Conservation (phyloP, 805 yeast species). For the Naumovozyma castellii region DNA sequence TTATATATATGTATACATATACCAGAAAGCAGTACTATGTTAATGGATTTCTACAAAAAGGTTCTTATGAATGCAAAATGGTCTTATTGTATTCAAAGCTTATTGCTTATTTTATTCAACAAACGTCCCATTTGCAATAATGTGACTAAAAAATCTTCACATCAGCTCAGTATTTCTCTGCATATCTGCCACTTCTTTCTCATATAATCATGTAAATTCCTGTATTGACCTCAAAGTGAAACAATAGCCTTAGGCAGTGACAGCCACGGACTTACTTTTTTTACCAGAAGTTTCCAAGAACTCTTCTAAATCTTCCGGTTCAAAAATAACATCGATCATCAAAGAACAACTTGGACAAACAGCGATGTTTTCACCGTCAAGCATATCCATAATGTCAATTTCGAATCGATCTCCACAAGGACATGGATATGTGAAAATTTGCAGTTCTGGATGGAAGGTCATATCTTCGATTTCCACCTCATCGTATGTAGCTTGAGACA, state of each 20-base stretch:
- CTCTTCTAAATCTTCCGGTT: slow-evolving; percentile 41
- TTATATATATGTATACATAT: too few relatives aligned
- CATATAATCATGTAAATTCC: too few relatives aligned
- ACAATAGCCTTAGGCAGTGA: background rate
- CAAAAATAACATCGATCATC: slow-evolving; percentile 87
- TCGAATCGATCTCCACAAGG: slow-evolving; percentile 97
- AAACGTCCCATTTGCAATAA: too few relatives aligned
- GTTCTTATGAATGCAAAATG: background rate
- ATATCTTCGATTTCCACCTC: slow-evolving; percentile 96
- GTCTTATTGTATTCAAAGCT: background rate
- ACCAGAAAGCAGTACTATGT: too few relatives aligned
- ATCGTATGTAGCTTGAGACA: slow-evolving; percentile 63
- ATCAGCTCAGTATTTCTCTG: too few relatives aligned
- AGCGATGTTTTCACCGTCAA: slow-evolving; percentile 88
- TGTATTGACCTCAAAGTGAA: too few relatives aligned
- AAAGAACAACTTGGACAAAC: slow-evolving; percentile 94
- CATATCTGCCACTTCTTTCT: too few relatives aligned
- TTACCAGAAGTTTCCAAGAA: slow-evolving; percentile 32
- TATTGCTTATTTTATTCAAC: too few relatives aligned
- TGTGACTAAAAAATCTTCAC: too few relatives aligned
- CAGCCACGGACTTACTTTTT: background rate
- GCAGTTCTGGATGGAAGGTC: slow-evolving; percentile 76
- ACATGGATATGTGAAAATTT: slow-evolving; percentile 86
- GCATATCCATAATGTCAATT: slow-evolving; percentile 71
- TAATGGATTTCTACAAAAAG: background rate